Conservation (phyloP, 768 basidiomycete species). For the Ramaria rubella region DNA sequence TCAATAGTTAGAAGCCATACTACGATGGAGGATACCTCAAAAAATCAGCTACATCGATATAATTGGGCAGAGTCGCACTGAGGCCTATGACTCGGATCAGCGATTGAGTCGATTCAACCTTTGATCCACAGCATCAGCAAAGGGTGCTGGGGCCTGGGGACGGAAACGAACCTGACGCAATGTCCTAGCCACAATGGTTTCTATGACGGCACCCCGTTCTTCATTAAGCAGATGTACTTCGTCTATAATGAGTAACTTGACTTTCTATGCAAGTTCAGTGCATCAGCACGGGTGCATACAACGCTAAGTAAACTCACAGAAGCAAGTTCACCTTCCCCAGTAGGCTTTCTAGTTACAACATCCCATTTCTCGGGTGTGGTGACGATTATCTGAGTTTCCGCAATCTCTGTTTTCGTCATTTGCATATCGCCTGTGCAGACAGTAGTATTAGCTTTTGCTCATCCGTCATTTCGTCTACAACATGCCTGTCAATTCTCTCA, state of each 20-base stretch:
- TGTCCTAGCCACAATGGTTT: slow-evolving; percentile 95
- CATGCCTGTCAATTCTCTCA: slow-evolving; percentile 85
- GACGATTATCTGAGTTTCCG: slow-evolving; percentile 93
- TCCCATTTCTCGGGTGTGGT: slow-evolving; percentile 99
- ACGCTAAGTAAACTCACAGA: slow-evolving; percentile 46
- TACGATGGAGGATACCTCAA: slow-evolving; percentile 47
- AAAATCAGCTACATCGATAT: slow-evolving; percentile 93
- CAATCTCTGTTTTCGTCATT: slow-evolving; percentile 87
- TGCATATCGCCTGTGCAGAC: slow-evolving; percentile 78
- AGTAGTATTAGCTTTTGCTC: background rate
- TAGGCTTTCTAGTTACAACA: slow-evolving; percentile 95
- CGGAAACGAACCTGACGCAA: slow-evolving; percentile 60
- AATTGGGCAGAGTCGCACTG: slow-evolving; percentile 95
- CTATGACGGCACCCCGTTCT: slow-evolving; percentile 96
- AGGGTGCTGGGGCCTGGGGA: background rate
- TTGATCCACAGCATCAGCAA: slow-evolving; percentile 1
- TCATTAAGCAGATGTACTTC: slow-evolving; percentile 97
- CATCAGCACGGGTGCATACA: background rate
- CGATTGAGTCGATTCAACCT: slow-evolving; percentile 96
- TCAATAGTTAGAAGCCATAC: slow-evolving; percentile 1
- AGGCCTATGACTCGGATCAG: slow-evolving; percentile 94
- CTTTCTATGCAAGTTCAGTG: slow-evolving; percentile 43
- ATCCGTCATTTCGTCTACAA: slow-evolving; percentile 3
- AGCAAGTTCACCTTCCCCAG: slow-evolving; percentile 93
- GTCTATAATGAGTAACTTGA: slow-evolving; percentile 94